These are phyloP conservation scores for Tolypocladium ophioglossoides DNA, from an alignment of 2,329 filamentous ascomycete species.

Conservation along the genomic window DNA sequence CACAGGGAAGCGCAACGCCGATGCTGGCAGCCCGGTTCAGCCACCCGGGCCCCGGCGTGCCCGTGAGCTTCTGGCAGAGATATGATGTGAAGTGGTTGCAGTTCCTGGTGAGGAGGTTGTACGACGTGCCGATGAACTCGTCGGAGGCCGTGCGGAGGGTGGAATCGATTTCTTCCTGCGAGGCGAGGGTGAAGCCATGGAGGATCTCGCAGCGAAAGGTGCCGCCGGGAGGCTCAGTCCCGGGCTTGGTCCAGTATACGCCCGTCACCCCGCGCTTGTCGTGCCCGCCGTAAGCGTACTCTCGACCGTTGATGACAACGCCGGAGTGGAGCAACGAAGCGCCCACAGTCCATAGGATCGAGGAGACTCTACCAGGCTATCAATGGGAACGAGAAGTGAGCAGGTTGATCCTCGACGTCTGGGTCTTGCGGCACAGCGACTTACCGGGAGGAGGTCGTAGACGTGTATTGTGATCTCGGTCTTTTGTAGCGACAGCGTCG, in stretches of 20 bases:
- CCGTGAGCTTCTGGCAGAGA: constrained; percentile 63
- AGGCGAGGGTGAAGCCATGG: constrained; percentile 66
- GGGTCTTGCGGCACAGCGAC: constrained; percentile 5
- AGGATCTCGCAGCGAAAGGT: constrained; percentile 66
- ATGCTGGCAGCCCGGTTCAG: constrained; percentile 78
- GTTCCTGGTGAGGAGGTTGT: constrained; percentile 75
- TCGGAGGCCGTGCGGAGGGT: constrained; percentile 60
- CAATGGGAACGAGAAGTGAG: background rate
- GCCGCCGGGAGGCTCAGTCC: constrained; percentile 62
- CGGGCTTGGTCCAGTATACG: constrained; percentile 73
- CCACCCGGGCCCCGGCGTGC: constrained; percentile 60
- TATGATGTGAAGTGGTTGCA: constrained; percentile 83
- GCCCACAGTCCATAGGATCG: constrained; percentile 67
- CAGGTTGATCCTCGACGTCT: constrained; percentile 3
- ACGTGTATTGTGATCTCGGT: constrained; percentile 68
- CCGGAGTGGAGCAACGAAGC: constrained; percentile 72
- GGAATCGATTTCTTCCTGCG: constrained; percentile 57
- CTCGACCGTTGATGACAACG: constrained; percentile 67
- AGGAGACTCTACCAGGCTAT: constrained; percentile 64
- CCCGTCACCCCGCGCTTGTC: constrained; percentile 60
- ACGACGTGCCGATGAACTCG: constrained; percentile 63
- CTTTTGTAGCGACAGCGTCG: constrained; percentile 58
- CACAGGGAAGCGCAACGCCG: constrained; percentile 68
- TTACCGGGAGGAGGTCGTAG: constrained; percentile 65
- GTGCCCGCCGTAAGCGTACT: constrained; percentile 82